These are phyloP conservation scores for Nidularia sp. DNA, from an alignment of 768 basidiomycete genomes.

Conservation along the genomic window DNA sequence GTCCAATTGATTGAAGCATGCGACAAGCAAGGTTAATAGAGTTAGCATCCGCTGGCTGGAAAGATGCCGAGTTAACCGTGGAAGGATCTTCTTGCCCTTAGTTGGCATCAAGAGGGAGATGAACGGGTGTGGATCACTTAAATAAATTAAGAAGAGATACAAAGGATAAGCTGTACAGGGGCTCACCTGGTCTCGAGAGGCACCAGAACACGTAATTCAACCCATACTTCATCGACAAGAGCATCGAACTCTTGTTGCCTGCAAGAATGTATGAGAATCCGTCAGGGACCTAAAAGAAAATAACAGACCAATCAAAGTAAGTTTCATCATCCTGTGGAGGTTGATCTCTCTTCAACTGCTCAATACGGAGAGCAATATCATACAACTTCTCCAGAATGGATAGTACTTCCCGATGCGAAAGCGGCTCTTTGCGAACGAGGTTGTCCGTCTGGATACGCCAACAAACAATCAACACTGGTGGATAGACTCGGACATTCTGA, in stretches of 20 bases:
- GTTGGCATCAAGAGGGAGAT: slow-evolving; percentile 82
- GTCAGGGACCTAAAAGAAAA: not conserved
- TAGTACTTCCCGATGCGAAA: slow-evolving; percentile 76
- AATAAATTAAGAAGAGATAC: not conserved
- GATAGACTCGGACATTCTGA: not conserved
- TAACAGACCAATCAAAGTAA: slow-evolving; percentile 39
- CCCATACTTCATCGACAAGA: slow-evolving; percentile 73
- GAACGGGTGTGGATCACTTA: slow-evolving; percentile 92
- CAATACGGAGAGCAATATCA: slow-evolving; percentile 77
- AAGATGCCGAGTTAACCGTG: slow-evolving; percentile 83
- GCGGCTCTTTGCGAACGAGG: slow-evolving; percentile 63
- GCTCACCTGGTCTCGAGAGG: slow-evolving; percentile 88
- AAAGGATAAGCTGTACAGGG: not conserved
- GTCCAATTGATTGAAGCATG: slow-evolving; percentile 92
- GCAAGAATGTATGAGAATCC: not conserved
- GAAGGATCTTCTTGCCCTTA: slow-evolving; percentile 92
- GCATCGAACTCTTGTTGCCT: slow-evolving; percentile 59
- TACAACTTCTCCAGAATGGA: slow-evolving; percentile 81
- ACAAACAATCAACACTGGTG: not conserved
- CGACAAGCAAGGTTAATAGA: slow-evolving; percentile 85
- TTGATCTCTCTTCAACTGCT: slow-evolving; percentile 80
- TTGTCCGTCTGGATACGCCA: slow-evolving; percentile 45
- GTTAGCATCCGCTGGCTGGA: slow-evolving; percentile 77
- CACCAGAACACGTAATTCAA: slow-evolving; percentile 77
- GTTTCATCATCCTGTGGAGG: slow-evolving; percentile 57